Evolutionary conservation across 306 rosid genomes (phyloP).

Genomic region (Rosa rugosa): DNA sequence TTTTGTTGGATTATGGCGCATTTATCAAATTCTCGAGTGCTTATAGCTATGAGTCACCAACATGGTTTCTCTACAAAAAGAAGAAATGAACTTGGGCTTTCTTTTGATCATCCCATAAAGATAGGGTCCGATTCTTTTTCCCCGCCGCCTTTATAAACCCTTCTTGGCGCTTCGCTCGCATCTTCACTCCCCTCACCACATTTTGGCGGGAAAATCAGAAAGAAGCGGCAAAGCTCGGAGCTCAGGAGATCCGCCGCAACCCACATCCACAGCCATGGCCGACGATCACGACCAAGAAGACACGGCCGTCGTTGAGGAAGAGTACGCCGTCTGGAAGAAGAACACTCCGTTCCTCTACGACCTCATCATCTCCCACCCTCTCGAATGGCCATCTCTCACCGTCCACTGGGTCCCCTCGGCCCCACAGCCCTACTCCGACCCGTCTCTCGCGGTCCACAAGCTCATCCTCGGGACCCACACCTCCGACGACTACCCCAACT

Average conservation of each 20-base stretch:
- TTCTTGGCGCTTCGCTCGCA: background rate
- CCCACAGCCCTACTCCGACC: slow-evolving; percentile 41
- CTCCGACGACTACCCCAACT: slow-evolving; percentile 58
- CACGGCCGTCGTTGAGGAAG: slow-evolving; percentile 53
- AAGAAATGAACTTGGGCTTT: background rate
- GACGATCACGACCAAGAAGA: slow-evolving; percentile 32
- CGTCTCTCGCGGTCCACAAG: slow-evolving; percentile 61
- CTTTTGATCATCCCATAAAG: background rate
- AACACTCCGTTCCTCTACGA: slow-evolving; percentile 81
- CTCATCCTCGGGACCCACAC: slow-evolving; percentile 90
- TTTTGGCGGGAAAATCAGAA: slow-evolving; percentile 38
- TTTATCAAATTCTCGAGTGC: too few species aligned
- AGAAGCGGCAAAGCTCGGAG: background rate
- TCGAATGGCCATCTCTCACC: slow-evolving; percentile 93
- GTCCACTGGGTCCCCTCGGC: slow-evolving; percentile 63
- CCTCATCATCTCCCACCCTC: slow-evolving; percentile 67
- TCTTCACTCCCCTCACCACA: background rate
- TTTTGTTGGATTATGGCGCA: too few species aligned
- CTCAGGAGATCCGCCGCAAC: background rate
- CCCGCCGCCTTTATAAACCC: background rate
- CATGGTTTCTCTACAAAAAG: too few species aligned
- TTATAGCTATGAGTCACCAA: too few species aligned
- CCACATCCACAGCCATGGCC: slow-evolving; percentile 38
- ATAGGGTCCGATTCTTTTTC: background rate
- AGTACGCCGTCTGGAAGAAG: slow-evolving; percentile 84